These are phyloP conservation scores for Calonectria pseudoturangicola DNA, from an alignment of 2,329 filamentous ascomycete species.

Conservation along the genomic window DNA sequence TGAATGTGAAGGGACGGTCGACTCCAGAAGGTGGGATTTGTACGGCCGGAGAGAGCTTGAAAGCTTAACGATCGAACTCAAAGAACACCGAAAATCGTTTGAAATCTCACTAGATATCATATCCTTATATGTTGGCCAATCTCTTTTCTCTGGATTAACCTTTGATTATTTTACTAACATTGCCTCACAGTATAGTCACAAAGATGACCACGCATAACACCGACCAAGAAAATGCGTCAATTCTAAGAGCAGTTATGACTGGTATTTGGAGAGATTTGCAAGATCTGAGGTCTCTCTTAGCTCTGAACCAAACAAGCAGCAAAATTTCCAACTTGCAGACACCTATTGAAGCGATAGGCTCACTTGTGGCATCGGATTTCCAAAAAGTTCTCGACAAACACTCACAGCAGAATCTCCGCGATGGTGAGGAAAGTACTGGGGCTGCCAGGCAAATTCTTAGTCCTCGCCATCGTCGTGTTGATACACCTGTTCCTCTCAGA, in stretches of 20 bases:
- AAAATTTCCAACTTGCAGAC: background rate
- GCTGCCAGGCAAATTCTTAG: too few species aligned
- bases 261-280: background rate
- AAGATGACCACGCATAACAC: background rate
- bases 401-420: background rate
- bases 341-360: background rate
- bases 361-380: background rate
- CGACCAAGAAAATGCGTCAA: background rate
- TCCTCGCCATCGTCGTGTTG: background rate
- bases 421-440: background rate
- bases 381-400: background rate
- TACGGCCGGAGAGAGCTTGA: too few species aligned
- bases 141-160: too few species aligned
- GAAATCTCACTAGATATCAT: too few species aligned
- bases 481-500: background rate
- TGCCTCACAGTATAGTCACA: background rate
- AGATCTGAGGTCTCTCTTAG: background rate
- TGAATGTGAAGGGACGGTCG: too few species aligned
- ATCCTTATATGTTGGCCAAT: too few species aligned
- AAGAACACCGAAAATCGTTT: too few species aligned
- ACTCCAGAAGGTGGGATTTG: too few species aligned
- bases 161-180: background rate
- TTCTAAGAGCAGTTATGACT: background rate
- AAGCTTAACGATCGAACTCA: too few species aligned
- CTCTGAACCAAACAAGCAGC: background rate